Conservation (phyloP, 768 basidiomycete species). For the Agrocybe pediades region DNA sequence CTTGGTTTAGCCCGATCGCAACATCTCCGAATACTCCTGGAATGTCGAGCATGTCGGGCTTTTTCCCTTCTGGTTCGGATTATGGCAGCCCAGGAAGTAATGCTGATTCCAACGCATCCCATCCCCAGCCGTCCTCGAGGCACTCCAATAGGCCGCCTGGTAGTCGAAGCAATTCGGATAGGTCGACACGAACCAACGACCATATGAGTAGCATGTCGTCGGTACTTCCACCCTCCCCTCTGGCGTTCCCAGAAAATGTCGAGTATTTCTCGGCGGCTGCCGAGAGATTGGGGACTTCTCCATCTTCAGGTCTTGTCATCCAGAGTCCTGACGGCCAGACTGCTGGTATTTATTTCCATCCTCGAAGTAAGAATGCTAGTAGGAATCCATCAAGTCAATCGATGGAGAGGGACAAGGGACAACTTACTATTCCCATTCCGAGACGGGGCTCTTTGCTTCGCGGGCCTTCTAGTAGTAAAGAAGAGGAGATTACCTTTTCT, state of each 20-base stretch:
- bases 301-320: constrained; percentile 86
- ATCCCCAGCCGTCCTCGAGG: constrained; percentile 17
- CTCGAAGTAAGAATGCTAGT: constrained; percentile 46
- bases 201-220: constrained; percentile 35
- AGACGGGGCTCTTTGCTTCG: constrained; percentile 29
- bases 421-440: constrained; percentile 27
- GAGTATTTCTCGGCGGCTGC: constrained; percentile 76
- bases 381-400: constrained; percentile 35
- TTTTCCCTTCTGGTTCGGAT: constrained; percentile 40
- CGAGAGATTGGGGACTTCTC: constrained; percentile 71
- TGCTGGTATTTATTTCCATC: constrained; percentile 96
- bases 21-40: constrained; percentile 87
- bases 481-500: constrained; percentile 28
- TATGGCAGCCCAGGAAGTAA: constrained; percentile 11
- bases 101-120: neutral
- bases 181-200: constrained; percentile 57
- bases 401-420: constrained; percentile 52
- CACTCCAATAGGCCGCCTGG: constrained; percentile 43
- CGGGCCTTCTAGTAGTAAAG: constrained; percentile 22
- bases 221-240: constrained; percentile 61
- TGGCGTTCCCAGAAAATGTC: constrained; percentile 66
- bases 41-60: constrained; percentile 36
- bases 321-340: constrained; percentile 93
- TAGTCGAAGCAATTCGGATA: constrained; percentile 62
- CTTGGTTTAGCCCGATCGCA: constrained; percentile 92